Conservation (phyloP, 2,329 filamentous ascomycete genomes). For the Neofusicoccum umdonicola region DNA sequence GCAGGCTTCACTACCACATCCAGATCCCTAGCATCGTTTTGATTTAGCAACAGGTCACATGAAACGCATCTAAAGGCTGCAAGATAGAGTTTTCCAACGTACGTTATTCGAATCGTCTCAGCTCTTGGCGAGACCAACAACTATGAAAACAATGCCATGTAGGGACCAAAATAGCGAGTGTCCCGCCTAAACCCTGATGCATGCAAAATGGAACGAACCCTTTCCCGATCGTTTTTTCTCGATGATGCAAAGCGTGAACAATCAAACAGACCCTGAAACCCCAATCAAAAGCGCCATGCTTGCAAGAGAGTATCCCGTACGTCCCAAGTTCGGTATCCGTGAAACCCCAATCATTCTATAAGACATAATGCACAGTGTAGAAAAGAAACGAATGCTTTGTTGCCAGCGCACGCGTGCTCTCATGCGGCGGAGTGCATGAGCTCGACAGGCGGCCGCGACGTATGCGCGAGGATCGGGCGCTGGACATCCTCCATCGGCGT, state of each 20-base stretch:
- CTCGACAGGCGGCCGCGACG: constrained; percentile 39
- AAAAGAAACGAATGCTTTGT: not conserved
- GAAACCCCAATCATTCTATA: constrained; percentile 10
- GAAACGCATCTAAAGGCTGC: not conserved
- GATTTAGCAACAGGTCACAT: not conserved
- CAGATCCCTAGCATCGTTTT: not conserved
- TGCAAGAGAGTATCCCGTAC: constrained; percentile 15
- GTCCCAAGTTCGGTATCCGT: not conserved
- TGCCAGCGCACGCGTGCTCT: not conserved
- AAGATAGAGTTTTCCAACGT: not conserved
- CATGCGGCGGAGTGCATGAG: constrained; percentile 28
- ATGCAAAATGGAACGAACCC: not conserved
- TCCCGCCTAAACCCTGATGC: not conserved
- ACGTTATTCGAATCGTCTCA: constrained; percentile 3
- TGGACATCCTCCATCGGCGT: constrained; percentile 11
- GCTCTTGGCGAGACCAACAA: not conserved
- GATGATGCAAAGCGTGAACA: not conserved
- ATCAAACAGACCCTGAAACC: not conserved
- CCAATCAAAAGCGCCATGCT: constrained; percentile 2
- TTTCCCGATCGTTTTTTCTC: not conserved
- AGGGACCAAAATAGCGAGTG: not conserved
- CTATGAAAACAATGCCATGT: not conserved
- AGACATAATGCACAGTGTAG: not conserved
- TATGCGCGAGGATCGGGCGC: constrained; percentile 23
- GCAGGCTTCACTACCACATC: too few relatives aligned